Base-by-base conservation (phyloP, 768 basidiomycete genomes). In the Chiua virens region DNA sequence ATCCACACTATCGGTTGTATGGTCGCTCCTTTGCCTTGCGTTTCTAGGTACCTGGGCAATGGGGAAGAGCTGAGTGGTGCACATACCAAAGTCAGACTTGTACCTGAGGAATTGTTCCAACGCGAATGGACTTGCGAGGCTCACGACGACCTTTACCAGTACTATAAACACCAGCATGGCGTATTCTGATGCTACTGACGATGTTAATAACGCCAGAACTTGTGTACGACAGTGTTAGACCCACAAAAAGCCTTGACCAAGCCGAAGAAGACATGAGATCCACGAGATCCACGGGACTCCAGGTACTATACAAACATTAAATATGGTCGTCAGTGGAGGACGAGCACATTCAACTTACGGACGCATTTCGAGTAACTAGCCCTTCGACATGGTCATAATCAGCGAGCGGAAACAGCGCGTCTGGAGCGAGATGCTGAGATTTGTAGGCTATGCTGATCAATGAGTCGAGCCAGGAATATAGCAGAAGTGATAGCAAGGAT, bases 1-100 rank as follows among this genome's bases (percentile, higher is more conserved):
- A 88, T 77, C 86, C 87, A 89, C 7, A 87, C 78, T 79, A 85
- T 86, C 1, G 87, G 87, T 36, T 77, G 76, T 25, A 83, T 63
- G 13, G 67, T 59, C 0, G 82, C 73, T 22, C 66, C 74, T 52
- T 75, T 59, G 1, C 81, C 81, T 15, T 71, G 67, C 1, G 66
- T 74, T 68, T 88, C 85, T 21, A 89, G 67, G 59, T 87, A 82
- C 37, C 79, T 30, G 5, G 6, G 11, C 10, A 27, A 4, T 4
- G 5, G 30, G 30, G 30, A 30, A 3, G 11, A 30, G 30, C 11
- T 30, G 10, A 30, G 30, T 13, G 7, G 30, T 30, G 11, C 7
- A 9, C 30, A 30, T 30, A 11, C 8, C 30, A 38, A 27, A 21
- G n/a, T 13, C 14, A 34, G 30, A 9, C 17, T 45, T 32, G 28